These are phyloP conservation scores for Kalaharituber pfeilii DNA, from an alignment of 2,329 filamentous ascomycete genomes.

Conservation along the genomic window DNA sequence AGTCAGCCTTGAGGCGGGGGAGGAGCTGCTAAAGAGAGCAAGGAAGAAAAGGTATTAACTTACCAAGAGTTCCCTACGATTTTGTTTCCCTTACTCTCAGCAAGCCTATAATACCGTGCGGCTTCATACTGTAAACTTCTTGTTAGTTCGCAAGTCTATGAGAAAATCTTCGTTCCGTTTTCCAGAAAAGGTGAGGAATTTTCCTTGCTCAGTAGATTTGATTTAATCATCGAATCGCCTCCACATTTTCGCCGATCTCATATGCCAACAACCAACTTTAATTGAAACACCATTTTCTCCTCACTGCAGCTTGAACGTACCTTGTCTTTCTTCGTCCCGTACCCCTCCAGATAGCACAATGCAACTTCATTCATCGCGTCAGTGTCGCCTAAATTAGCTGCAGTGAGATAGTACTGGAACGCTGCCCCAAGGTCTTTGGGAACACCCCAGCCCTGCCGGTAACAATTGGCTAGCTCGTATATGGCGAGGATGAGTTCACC, in stretches of 20 bases:
- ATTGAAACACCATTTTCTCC: background rate
- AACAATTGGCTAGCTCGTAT: slow-evolving; percentile 83
- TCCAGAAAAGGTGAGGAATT: too few species aligned
- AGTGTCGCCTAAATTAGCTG: slow-evolving; percentile 85
- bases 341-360: slow-evolving; percentile 94
- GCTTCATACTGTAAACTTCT: slow-evolving; percentile 29
- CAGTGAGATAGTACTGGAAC: slow-evolving; percentile 86
- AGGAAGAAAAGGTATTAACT: slow-evolving; percentile 28
- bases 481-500: slow-evolving; percentile 93
- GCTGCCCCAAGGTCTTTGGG: slow-evolving; percentile 72
- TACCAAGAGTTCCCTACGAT: slow-evolving; percentile 91
- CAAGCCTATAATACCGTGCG: slow-evolving; percentile 80
- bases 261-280: slow-evolving; percentile 25
- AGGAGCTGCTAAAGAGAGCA: background rate
- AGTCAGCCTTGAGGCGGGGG: background rate
- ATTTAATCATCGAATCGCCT: slow-evolving; percentile 13
- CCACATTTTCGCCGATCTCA: slow-evolving; percentile 43
- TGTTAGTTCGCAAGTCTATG: too few species aligned
- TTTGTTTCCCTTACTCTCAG: slow-evolving; percentile 77
- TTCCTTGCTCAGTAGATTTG: too few species aligned
- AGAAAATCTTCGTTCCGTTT: too few species aligned
- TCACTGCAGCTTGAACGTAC: slow-evolving; percentile 33
- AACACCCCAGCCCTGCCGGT: slow-evolving; percentile 88
- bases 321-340: slow-evolving; percentile 96
- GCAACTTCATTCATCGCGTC: slow-evolving; percentile 96